These are phyloP conservation scores for Lyophyllum decastes DNA, from an alignment of 768 basidiomycete species.

Conservation along the genomic window DNA sequence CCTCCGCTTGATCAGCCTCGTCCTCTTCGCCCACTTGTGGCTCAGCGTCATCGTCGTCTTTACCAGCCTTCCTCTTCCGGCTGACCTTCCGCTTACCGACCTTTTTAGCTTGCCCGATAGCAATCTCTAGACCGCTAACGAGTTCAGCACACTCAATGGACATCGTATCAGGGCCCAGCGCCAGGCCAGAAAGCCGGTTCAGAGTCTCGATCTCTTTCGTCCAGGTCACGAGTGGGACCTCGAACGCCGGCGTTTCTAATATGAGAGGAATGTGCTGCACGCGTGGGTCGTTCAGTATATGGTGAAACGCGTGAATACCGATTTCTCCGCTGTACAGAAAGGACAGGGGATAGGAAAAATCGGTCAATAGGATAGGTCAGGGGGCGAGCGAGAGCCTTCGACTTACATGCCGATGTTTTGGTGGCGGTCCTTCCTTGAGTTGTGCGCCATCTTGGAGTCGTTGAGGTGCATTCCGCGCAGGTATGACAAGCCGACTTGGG, in stretches of 20 bases:
- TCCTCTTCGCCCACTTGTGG: neutral
- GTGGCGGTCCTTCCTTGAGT: constrained; percentile 75
- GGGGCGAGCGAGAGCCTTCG: neutral
- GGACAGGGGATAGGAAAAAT: too few relatives aligned
- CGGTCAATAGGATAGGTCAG: neutral
- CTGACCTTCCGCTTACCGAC: neutral
- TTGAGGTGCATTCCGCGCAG: constrained; percentile 86
- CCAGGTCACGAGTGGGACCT: constrained; percentile 49
- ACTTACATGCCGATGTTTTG: constrained; percentile 82
- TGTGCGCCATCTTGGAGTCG: constrained; percentile 69
- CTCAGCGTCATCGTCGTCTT: neutral
- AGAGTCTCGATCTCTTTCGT: neutral
- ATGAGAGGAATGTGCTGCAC: constrained; percentile 74
- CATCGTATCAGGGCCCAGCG: neutral
- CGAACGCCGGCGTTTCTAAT: constrained; percentile 79
- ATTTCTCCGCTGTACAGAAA: constrained; percentile 58
- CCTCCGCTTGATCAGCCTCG: constrained; percentile 36
- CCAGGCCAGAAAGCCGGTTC: neutral
- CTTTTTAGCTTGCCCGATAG: neutral
- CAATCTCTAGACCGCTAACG: neutral
- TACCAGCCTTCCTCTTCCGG: neutral
- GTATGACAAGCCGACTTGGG: constrained; percentile 69
- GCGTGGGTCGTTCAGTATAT: constrained; percentile 69
- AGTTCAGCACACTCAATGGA: neutral
- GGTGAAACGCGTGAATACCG: constrained; percentile 60